These are phyloP conservation scores for Conticribra guillardii DNA, from an alignment of 108 stramenopile species.

Conservation along the genomic window DNA sequence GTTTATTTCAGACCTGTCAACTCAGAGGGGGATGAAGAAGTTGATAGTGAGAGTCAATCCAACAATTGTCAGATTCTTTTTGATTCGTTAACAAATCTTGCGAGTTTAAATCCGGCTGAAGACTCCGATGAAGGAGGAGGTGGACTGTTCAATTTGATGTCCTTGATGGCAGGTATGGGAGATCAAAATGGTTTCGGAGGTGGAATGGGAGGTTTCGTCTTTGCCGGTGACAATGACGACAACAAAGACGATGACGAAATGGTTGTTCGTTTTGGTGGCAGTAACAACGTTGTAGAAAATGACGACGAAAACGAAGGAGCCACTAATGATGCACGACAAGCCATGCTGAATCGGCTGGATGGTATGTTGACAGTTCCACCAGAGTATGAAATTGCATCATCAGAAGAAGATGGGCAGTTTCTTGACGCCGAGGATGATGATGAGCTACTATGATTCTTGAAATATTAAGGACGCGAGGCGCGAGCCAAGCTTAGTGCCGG, in stretches of 20 bases:
- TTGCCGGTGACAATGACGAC: constrained; percentile 11
- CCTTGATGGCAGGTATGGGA: constrained; percentile 55
- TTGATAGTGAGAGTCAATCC: constrained; percentile 11
- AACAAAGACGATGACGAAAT: constrained; percentile 24
- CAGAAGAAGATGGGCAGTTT: constrained; percentile 60
- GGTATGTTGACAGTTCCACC: constrained; percentile 69
- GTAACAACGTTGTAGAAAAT: constrained; percentile 38
- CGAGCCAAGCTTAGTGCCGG: neutral
- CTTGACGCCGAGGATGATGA: constrained; percentile 62
- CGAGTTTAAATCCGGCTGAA: constrained; percentile 61
- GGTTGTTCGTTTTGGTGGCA: constrained; percentile 39
- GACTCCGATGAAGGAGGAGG: constrained; percentile 54
- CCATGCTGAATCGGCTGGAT: constrained; percentile 28
- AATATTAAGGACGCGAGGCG: no score
- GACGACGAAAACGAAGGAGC: constrained; percentile 28
- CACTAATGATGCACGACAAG: constrained; percentile 18
- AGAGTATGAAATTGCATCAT: constrained; percentile 53
- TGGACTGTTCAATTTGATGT: constrained; percentile 44
- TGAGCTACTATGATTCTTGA: constrained; percentile 46
- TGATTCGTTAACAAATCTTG: constrained; percentile 65
- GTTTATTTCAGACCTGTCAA: constrained; percentile 51
- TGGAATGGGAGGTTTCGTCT: constrained; percentile 28
- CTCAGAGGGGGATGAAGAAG: neutral
- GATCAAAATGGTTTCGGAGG: constrained; percentile 8
- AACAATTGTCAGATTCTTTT: constrained; percentile 62